These are phyloP conservation scores for Periglandula ipomoeae DNA, from an alignment of 2,329 filamentous ascomycete genomes.

Conservation along the genomic window DNA sequence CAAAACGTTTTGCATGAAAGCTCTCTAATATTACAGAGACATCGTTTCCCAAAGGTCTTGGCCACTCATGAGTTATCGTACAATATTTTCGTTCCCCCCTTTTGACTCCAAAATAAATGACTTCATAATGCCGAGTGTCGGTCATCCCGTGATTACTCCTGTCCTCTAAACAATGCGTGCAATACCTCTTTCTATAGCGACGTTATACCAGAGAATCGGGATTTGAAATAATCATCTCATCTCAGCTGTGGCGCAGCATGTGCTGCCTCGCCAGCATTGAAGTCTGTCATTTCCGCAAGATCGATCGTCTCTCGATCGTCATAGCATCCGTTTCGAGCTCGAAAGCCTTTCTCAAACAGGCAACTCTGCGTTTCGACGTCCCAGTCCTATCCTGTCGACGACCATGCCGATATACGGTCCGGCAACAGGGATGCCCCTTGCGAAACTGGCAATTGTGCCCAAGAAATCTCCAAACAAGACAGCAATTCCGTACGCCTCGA, in stretches of 20 bases:
- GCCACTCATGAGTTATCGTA: neutral
- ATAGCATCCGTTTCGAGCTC: neutral
- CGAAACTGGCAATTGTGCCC: constrained; percentile 82
- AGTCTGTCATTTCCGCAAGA: neutral
- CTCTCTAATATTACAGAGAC: neutral
- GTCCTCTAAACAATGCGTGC: neutral
- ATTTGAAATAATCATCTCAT: neutral
- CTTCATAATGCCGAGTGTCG: neutral
- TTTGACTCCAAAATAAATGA: neutral
- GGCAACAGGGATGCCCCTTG: constrained; percentile 72
- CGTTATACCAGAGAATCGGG: neutral
- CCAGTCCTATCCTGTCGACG: constrained; percentile 62
- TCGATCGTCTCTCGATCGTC: neutral
- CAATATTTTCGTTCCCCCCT: neutral
- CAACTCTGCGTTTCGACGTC: constrained; percentile 65
- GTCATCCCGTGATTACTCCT: neutral
- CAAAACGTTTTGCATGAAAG: neutral
- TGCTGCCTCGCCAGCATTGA: neutral
- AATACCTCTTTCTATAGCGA: neutral
- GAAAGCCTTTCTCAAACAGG: constrained; percentile 54
- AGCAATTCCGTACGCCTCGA: constrained; percentile 89
- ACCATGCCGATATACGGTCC: constrained; percentile 74
- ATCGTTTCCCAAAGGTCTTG: neutral
- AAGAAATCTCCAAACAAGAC: constrained; percentile 95
- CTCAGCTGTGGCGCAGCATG: neutral